Conservation (phyloP, 1,284 basidiomycete species). For the Rhodotorula sp. region DNA sequence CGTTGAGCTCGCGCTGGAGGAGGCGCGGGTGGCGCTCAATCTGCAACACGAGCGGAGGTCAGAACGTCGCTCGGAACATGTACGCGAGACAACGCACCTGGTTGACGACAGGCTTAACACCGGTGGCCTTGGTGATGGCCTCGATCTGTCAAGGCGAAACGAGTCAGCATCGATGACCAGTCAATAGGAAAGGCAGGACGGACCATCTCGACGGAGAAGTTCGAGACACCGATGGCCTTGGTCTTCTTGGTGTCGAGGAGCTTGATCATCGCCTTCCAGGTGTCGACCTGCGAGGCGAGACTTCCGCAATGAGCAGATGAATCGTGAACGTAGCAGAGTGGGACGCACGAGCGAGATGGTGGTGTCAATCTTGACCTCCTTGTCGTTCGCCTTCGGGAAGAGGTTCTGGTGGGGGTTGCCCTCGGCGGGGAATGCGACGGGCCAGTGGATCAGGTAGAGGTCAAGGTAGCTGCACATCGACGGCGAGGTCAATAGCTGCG, state of each 20-base stretch:
- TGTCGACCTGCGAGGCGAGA: slow-evolving; percentile 58
- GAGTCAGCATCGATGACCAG: background rate
- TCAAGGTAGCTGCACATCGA: slow-evolving; percentile 47
- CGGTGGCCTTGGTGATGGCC: slow-evolving; percentile 40
- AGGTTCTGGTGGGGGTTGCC: slow-evolving; percentile 49
- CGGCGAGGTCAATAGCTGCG: too few relatives aligned
- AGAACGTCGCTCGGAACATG: background rate
- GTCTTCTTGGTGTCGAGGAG: slow-evolving; percentile 53
- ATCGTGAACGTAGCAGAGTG: too few relatives aligned
- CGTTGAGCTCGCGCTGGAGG: slow-evolving; percentile 39
- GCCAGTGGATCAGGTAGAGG: slow-evolving; percentile 61
- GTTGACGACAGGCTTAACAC: slow-evolving; percentile 41
- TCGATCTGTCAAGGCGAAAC: slow-evolving; percentile 19
- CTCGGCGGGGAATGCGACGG: slow-evolving; percentile 56
- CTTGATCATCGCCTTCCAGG: slow-evolving; percentile 75
- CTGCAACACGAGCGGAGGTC: slow-evolving; percentile 2
- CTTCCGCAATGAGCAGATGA: too few relatives aligned
- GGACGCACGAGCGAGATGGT: slow-evolving; percentile 57
- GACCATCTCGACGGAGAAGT: slow-evolving; percentile 37
- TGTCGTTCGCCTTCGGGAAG: slow-evolving; percentile 58
- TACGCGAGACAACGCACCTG: slow-evolving; percentile 2
- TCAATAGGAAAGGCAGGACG: background rate
- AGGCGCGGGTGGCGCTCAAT: slow-evolving; percentile 42
- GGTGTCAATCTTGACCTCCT: slow-evolving; percentile 61
- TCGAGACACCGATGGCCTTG: slow-evolving; percentile 43